Conservation (phyloP, 441 rosid genomes). For the Bruguiera hainesii region DNA sequence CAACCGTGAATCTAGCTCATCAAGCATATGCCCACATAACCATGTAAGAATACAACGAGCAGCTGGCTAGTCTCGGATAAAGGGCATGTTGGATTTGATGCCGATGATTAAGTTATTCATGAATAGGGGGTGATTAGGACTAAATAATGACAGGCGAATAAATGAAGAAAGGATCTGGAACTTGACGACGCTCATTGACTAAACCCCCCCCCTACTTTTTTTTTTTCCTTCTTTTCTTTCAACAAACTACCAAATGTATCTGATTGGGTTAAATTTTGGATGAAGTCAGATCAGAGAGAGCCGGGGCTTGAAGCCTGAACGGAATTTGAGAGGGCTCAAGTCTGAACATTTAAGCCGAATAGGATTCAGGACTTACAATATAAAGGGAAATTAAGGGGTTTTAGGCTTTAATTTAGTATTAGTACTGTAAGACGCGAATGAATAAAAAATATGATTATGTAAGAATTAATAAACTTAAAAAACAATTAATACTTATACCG, state of each 20-base stretch:
- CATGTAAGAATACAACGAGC: conserved; percentile 14
- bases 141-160: neutral
- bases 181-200: conserved; percentile 33
- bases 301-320: too few relatives aligned
- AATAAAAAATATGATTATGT: too few relatives aligned
- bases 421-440: too few relatives aligned
- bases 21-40: neutral
- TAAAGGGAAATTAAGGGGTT: too few relatives aligned
- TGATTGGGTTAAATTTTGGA: too few relatives aligned
- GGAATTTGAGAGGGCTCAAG: too few relatives aligned
- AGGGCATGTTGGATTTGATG: conserved; percentile 27
- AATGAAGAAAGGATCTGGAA: conserved; percentile 27
- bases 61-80: conserved; percentile 24
- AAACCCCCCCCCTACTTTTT: neutral
- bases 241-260: conserved; percentile 12
- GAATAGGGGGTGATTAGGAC: conserved; percentile 14
- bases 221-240: neutral
- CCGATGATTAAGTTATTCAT: conserved; percentile 12
- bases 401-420: too few relatives aligned
- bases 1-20: neutral
- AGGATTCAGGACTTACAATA: too few relatives aligned
- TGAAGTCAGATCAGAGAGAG: too few relatives aligned
- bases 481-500: too few relatives aligned
- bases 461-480: too few relatives aligned
- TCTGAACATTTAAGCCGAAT: too few relatives aligned